A percentile compares a stretch with the other conserved stretches of the same genome.
Conservation (phyloP, 2,329 filamentous ascomycete species). For the Cladosporium sp. region DNA sequence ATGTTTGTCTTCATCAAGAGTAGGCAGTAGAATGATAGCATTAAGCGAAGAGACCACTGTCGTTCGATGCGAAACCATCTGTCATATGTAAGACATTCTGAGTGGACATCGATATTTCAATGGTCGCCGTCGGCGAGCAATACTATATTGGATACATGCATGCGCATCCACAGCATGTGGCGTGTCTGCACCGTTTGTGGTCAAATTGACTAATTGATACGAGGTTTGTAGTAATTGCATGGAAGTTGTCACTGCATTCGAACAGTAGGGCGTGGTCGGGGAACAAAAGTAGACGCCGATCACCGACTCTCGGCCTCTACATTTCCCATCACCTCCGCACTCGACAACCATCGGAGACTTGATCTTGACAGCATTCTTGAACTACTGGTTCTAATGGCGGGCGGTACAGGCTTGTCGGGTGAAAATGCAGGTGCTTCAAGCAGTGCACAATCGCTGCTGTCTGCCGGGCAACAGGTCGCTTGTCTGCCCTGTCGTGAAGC, state of each 20-base stretch:
- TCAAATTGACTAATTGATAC: slow-evolving; percentile 5
- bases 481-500: slow-evolving; percentile 7
- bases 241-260: not conserved
- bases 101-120: too few relatives aligned
- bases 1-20: not conserved
- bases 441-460: not conserved
- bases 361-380: not conserved
- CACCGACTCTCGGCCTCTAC: not conserved
- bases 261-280: slow-evolving; percentile 1
- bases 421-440: not conserved
- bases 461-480: not conserved
- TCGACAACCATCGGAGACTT: slow-evolving; percentile 2
- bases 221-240: not conserved
- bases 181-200: too few relatives aligned
- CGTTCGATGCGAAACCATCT: too few relatives aligned
- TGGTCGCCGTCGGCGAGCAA: too few relatives aligned
- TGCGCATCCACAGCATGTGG: too few relatives aligned
- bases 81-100: too few relatives aligned
- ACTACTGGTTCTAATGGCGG: not conserved
- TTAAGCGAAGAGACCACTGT: too few relatives aligned
- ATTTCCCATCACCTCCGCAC: not conserved
- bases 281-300: not conserved
- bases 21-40: too few relatives aligned
- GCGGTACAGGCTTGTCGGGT: too few relatives aligned
- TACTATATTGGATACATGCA: too few relatives aligned